phyloP scores from a whole-genome alignment of 768 basidiomycete genomes.

The Coprinopsis cinerea region DNA sequence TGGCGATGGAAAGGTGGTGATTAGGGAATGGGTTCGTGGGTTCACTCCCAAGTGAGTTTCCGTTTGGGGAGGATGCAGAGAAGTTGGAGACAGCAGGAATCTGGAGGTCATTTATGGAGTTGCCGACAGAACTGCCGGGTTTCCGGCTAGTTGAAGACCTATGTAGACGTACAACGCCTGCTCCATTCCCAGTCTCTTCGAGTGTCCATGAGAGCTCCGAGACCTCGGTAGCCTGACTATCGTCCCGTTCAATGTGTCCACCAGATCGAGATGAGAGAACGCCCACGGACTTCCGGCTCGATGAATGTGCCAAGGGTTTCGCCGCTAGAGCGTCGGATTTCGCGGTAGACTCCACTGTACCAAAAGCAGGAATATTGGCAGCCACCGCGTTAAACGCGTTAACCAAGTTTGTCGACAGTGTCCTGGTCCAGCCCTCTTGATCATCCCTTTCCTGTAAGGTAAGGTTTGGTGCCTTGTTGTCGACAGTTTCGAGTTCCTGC shows the following conservation, averaged over 20 bases:
- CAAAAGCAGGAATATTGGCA: constrained; percentile 27
- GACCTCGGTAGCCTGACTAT: neutral
- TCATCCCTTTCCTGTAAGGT: constrained; percentile 3
- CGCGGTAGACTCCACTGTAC: neutral
- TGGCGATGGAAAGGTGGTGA: too few species aligned
- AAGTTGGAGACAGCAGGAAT: neutral
- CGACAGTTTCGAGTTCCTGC: neutral
- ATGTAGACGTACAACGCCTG: constrained; percentile 33
- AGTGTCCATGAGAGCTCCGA: constrained; percentile 26
- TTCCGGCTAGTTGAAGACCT: constrained; percentile 9
- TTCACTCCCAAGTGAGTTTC: too few species aligned
- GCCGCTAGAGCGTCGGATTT: neutral
- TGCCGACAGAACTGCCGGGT: neutral
- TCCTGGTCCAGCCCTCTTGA: constrained; percentile 34
- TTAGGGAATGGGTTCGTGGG: too few species aligned
- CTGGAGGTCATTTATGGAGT: neutral
- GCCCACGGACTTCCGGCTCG: constrained; percentile 2
- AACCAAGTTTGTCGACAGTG: constrained; percentile 38
- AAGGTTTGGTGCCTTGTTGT: constrained; percentile 11
- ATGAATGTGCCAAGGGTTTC: constrained; percentile 8
- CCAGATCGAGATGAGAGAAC: neutral
- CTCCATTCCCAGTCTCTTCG: constrained; percentile 33
- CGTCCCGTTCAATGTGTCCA: constrained; percentile 7
- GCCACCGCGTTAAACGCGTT: constrained; percentile 46
- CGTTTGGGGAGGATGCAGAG: neutral